A percentile compares a stretch with the other conserved stretches of the same genome.
Evolutionary conservation across 1,284 basidiomycete genomes (phyloP).

Genomic region (Cutaneotrichosporon arboriforme): DNA sequence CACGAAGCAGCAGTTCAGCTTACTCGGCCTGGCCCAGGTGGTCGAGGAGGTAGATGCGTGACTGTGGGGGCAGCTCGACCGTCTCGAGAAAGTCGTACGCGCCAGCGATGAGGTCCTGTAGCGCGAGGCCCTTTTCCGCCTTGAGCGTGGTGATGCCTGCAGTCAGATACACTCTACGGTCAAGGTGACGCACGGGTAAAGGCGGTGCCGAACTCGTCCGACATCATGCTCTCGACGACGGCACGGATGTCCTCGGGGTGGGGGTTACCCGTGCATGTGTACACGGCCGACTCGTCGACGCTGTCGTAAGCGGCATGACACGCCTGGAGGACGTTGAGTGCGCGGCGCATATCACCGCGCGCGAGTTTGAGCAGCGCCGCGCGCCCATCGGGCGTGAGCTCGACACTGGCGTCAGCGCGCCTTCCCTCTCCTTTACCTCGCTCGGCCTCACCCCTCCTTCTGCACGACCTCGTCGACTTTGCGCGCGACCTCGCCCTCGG

Average conservation of each 20-base stretch:
- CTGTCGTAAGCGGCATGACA: conserved; percentile 93
- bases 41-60: conserved; percentile 87
- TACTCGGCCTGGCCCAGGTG: conserved; percentile 85
- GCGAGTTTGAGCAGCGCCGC: conserved; percentile 86
- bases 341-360: conserved; percentile 94
- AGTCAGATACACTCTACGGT: background rate
- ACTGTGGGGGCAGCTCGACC: conserved; percentile 75
- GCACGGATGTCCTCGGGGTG: conserved; percentile 89
- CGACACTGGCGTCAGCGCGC: conserved; percentile 58
- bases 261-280: conserved; percentile 94
- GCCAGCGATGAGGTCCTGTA: conserved; percentile 91
- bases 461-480: conserved; percentile 74
- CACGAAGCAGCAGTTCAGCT: conserved; percentile 25
- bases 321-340: conserved; percentile 92
- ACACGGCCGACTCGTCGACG: conserved; percentile 85
- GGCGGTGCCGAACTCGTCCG: conserved; percentile 90
- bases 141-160: conserved; percentile 82
- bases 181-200: conserved; percentile 53
- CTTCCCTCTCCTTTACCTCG: background rate
- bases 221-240: conserved; percentile 92
- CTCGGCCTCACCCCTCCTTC: conserved; percentile 65
- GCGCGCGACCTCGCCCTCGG: conserved; percentile 77
- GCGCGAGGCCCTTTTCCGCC: conserved; percentile 82
- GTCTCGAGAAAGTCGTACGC: conserved; percentile 86
- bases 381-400: conserved; percentile 78